Evolutionary conservation across 2,329 filamentous ascomycete genomes (phyloP), one percentile per base, ranked within the genome.

Genomic region (Aspergillus brasiliensis): DNA sequence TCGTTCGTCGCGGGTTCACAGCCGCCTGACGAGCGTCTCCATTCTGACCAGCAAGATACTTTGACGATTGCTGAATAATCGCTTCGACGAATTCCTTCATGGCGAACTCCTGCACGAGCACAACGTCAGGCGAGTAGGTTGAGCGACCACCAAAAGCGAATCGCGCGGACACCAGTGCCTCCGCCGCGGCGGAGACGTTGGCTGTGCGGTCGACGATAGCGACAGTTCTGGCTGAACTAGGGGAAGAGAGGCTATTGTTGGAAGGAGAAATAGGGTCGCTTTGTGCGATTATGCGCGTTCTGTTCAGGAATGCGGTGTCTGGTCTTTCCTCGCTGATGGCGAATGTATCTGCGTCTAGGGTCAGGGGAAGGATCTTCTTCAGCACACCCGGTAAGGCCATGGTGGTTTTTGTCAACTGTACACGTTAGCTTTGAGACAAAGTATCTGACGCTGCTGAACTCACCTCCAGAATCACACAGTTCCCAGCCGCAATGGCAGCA

Each of bases 51-150:
- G 64, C 62, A 5, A 71, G 62, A 19, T 69, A 67, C 28, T 64
- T 67, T 0, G 69, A 69, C 0, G 68, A 64, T 19, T 81, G 76
- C 38, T 75, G 73, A 13, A 81, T 70, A 4, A 81, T 77, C 0
- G 82, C 81, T 49, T 82, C 77, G 0, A 85, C 69, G 63, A 88
- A 87, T 0, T 79, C 77, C 57, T 82, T 78, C 73, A 84, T 83
- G 3, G 80, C 77, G 60, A 82, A 89, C 62, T 89, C 86, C 61
- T 89, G 87, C n/a, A 89, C 86, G 0, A 88, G 72, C 0, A 89
- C 82, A 0, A 88, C 28, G 65, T 89, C 86, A 0, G 87, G 87
- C 0, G 85, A 83, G 66, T 88, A 88, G 0, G 85, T 80, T 1
- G 86, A 88, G 2, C 72, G 77, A 2, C 86, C 86, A 1, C 82